phyloP scores from a whole-genome alignment of 1,139 yeast species.

The Sugiyamaella paludigena region DNA sequence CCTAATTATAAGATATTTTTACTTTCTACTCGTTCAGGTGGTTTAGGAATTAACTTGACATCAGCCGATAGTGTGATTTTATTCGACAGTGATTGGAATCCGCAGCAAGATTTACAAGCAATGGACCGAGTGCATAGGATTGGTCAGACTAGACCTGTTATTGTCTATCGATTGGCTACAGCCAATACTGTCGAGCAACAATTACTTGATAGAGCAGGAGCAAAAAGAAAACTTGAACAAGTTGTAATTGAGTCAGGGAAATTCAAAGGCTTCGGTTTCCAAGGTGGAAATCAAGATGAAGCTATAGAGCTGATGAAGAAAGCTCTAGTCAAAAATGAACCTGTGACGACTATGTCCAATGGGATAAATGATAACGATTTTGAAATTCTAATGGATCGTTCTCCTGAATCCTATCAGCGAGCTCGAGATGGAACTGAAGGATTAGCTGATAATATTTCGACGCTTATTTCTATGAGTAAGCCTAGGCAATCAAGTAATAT shows the following conservation, averaged over 20 bases:
- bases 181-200: constrained; percentile 81
- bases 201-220: constrained; percentile 69
- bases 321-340: constrained; percentile 31
- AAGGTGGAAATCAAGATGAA: constrained; percentile 26
- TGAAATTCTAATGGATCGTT: constrained; percentile 54
- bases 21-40: constrained; percentile 91
- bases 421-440: constrained; percentile 24
- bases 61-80: constrained; percentile 88
- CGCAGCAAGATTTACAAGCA: constrained; percentile 94
- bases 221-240: constrained; percentile 76
- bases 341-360: constrained; percentile 16
- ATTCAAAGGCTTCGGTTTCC: constrained; percentile 55
- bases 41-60: constrained; percentile 81
- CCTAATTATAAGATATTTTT: constrained; percentile 52
- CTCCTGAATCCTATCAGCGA: constrained; percentile 44
- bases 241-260: constrained; percentile 83
- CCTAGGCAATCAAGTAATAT: neutral
- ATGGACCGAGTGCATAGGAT: constrained; percentile 94
- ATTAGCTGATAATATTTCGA: constrained; percentile 17
- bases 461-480: constrained; percentile 9
- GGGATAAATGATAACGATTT: constrained; percentile 46
- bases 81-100: constrained; percentile 96
- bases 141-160: constrained; percentile 82
- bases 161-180: constrained; percentile 73
- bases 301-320: constrained; percentile 21